Evolutionary conservation across 169 alveolate species (phyloP), one percentile per base, ranked within the genome.

Genomic region (Babesia sp.): DNA sequence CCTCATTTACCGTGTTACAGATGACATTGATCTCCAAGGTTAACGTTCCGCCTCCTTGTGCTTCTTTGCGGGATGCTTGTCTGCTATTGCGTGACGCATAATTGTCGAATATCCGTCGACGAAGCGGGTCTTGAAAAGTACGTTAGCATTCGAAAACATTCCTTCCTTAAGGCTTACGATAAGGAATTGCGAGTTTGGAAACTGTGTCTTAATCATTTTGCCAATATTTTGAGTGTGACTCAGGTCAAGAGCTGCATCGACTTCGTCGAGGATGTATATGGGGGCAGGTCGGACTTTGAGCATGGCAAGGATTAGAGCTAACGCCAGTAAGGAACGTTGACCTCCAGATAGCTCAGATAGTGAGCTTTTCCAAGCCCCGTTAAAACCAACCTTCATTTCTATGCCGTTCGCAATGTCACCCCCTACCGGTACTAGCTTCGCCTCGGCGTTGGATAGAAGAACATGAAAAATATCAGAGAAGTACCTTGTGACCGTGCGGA

Each of bases 171-270:
- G 90, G 50, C 98, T 92, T 53, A 98, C 97, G 24, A 98, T 93
- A 66, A 98, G 90, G 88, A 97, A 97, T 90, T 98, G 98, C 8
- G 98, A 93, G 42, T 97, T 79, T 7, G 98, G 97, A 83, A 98
- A 98, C 83, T 97, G 98, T 53, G 96, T 90, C 75, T 94, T 92
- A 66, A 97, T 93, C 99, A 98, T 97, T 58, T 93, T 84, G 16
- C 99, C 98, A 41, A 97, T 96, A 86, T 98, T 98, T 37, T 97
- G 98, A 24, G 99, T 98, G 83, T 98, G 99, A 61, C 97, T 92
- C 46, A 97, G 90, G 85, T 98, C 99, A 57, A 98, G 87, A 29
- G 99, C 99, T 1, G 99, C 98, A 86, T 98, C 99, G 29, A 98
- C 96, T 86, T 98, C 99, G 91, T 98, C 99, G 45, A 98, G 93